Evolutionary conservation across 352 stramenopile species (phyloP).

Genomic region (Globisporangium orthogonon): DNA sequence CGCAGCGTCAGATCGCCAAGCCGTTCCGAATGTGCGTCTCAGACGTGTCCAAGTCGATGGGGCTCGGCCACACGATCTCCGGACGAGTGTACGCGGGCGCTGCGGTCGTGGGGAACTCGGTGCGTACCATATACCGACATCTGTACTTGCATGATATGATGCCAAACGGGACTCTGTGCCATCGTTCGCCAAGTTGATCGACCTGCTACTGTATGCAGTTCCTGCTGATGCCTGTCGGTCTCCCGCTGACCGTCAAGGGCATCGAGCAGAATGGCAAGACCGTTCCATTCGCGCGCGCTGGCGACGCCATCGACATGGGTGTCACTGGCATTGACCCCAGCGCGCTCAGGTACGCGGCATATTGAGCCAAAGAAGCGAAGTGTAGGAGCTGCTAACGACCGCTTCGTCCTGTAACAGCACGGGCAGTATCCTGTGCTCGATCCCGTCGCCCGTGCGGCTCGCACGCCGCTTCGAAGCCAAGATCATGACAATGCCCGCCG

Average conservation of each 20-base stretch:
- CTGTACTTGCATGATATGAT: not conserved
- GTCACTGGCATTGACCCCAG: slow-evolving; percentile 68
- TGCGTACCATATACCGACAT: slow-evolving; percentile 16
- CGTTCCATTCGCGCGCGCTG: slow-evolving; percentile 55
- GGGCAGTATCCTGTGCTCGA: slow-evolving; percentile 80
- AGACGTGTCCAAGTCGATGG: slow-evolving; percentile 84
- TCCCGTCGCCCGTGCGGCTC: slow-evolving; percentile 65
- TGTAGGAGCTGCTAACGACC: too few species aligned
- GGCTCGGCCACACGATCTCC: slow-evolving; percentile 71
- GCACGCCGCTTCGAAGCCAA: slow-evolving; percentile 80
- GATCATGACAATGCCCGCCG: slow-evolving; percentile 86
- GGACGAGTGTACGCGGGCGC: slow-evolving; percentile 82
- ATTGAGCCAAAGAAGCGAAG: too few species aligned
- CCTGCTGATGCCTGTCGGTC: slow-evolving; percentile 51
- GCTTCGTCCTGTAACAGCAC: slow-evolving; percentile 21
- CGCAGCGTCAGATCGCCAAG: slow-evolving; percentile 75
- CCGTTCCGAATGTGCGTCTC: slow-evolving; percentile 83
- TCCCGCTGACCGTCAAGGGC: slow-evolving; percentile 52
- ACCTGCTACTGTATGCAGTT: slow-evolving; percentile 23
- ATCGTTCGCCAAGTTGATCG: not conserved
- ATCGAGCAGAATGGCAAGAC: slow-evolving; percentile 73
- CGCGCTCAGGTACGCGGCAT: slow-evolving; percentile 38
- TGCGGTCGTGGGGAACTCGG: slow-evolving; percentile 56
- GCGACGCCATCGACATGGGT: slow-evolving; percentile 76
- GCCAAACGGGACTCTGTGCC: too few species aligned